Base-by-base conservation (phyloP, 768 basidiomycete genomes). In the Trametes sanguinea region DNA sequence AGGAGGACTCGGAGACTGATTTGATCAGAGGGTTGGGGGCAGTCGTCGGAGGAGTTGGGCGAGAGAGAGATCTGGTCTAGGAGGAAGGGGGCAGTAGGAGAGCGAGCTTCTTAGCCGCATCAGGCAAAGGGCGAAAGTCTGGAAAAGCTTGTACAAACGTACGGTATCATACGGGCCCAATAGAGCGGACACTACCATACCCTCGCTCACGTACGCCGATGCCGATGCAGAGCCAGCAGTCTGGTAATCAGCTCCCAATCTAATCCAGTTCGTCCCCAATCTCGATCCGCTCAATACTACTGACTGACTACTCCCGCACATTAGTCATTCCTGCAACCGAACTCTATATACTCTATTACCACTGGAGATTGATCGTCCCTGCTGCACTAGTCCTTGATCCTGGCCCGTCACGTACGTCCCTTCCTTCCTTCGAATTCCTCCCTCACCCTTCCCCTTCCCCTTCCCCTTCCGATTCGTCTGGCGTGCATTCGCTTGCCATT, bases 291-390 rank as follows among this genome's bases (percentile, higher is more conserved):
- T 43, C 42, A 22, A 22, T 22, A 22, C 22, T 22, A 22, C 22
- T 22, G 22, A 22, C 22, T 22, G 22, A 22, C 22, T 22, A 22
- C 22, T 22, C 22, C 22, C 22, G 22, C 35, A 37, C 27, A 35
- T 57, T 57, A 43, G 56, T 58, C 62, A 62, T 43, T 32, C 29
- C 40, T 35, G 43, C 16, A 22, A 17, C 14, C 11, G 61, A 62
- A 56, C 30, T 52, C 51, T 62, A 55, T 52, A 55, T 52, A 57
- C 61, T 56, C 51, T 57, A 57, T 63, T 58, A 58, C 32, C 11
- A 39, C 56, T 37, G n/a, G 30, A 58, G 57, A 59, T 59, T 54
- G 62, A 63, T 63, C 62, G 62, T 63, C 62, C 61, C 61, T 61
- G 52, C 60, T 50, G 13, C n/a, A 22, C 27, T 9, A 40, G 8